Base-by-base conservation (phyloP, 306 rosid species). In the Castanospermum australe region DNA sequence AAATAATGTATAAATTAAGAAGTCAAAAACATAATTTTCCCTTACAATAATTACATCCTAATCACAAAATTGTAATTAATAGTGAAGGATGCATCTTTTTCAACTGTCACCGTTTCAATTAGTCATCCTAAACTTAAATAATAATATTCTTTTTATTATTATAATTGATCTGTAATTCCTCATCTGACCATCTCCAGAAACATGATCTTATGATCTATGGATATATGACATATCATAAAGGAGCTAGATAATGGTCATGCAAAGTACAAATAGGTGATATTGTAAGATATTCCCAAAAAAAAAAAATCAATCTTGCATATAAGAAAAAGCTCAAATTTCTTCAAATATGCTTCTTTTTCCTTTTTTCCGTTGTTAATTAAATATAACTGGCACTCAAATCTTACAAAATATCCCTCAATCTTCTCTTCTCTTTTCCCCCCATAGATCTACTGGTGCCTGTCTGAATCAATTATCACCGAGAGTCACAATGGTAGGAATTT, bases 401-500 rank as follows among this genome's bases (percentile, higher is more conserved):
- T 24, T 60, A 59, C 68, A 50, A 15, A 41, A 57, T 66, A 60
- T 60, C 8, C 52, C 12, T 48, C 56, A 50, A 36, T 1, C 24
- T 48, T 22, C 63, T 14, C 6, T 39, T 25, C 35, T 62, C 21
- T 32, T 9, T 48, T 30, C 0, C 21, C 74, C 32, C 32, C 33
- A 24, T 17, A 24, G 44, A 47, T 47, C 63, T 55, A 36, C 73
- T 44, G 38, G 8, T 18, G 51, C 67, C 10, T 2, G 14, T 12
- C 35, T 52, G 20, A 61, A 47, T 79, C 74, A 81, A 25, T 52
- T 68, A 44, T 85, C 93, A 6, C 88, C 86, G 55, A 67, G 36
- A 5, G 87, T 78, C 36, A 92, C 80, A 56, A 94, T 79, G 60
- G 95, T 88, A n/a, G 97, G 96, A 79, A 94, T 88, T 86, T 90